phyloP scores from a whole-genome alignment of 2,329 filamentous ascomycete genomes.

The Sporothrix mexicana region DNA sequence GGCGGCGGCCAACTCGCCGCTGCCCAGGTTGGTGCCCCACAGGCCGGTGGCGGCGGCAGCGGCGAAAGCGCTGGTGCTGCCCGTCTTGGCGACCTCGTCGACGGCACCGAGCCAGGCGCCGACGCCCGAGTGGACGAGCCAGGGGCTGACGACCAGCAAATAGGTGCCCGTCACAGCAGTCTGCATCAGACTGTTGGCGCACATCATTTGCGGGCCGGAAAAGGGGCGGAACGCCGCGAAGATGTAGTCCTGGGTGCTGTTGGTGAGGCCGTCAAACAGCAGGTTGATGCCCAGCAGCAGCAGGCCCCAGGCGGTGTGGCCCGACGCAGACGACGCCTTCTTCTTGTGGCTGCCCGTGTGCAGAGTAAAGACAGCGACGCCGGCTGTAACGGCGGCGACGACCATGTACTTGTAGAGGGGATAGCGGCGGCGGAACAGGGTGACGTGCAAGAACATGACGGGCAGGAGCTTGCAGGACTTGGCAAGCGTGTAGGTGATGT shows the following conservation, averaged over 20 bases:
- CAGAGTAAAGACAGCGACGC: slow-evolving; percentile 93
- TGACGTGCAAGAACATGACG: slow-evolving; percentile 96
- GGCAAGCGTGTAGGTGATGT: slow-evolving; percentile 95
- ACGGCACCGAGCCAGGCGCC: slow-evolving; percentile 72
- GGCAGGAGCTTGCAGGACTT: slow-evolving; percentile 99
- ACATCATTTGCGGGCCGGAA: slow-evolving; percentile 98
- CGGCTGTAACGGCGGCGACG: slow-evolving; percentile 85
- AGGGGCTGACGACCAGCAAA: slow-evolving; percentile 76
- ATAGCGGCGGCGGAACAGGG: slow-evolving; percentile 85
- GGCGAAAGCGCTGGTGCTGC: not conserved
- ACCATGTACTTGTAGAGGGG: slow-evolving; percentile 97
- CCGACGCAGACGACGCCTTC: slow-evolving; percentile 45
- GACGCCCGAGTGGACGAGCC: slow-evolving; percentile 70
- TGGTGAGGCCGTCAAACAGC: slow-evolving; percentile 93
- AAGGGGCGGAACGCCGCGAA: slow-evolving; percentile 81
- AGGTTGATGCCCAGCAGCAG: slow-evolving; percentile 86
- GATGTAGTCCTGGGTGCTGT: slow-evolving; percentile 95
- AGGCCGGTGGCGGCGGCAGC: not conserved
- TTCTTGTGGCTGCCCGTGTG: slow-evolving; percentile 68
- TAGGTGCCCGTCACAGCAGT: slow-evolving; percentile 78
- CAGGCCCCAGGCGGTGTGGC: slow-evolving; percentile 77
- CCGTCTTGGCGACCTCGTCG: slow-evolving; percentile 64
- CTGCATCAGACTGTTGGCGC: slow-evolving; percentile 89
- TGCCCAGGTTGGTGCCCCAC: slow-evolving; percentile 51
- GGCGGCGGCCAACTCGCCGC: slow-evolving; percentile 80